Evolutionary conservation across 2,329 filamentous ascomycete species (phyloP).

Genomic region (Xylariaceae sp.): DNA sequence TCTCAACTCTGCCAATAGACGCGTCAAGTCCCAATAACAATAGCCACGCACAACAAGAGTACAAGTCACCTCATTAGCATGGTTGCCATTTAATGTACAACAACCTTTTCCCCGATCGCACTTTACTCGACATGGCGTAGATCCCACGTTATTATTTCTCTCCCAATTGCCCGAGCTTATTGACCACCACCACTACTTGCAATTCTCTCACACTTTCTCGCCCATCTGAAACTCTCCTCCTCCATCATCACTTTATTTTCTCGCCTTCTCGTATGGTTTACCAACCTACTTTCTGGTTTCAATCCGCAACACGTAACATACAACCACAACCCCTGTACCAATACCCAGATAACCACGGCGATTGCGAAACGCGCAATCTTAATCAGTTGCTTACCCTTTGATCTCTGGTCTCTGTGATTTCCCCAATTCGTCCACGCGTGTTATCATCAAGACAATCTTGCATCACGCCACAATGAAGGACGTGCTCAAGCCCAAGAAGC

Average conservation of each 20-base stretch:
- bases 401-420: neutral
- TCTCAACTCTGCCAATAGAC: slow-evolving; percentile 2
- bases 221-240: neutral
- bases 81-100: too few species aligned
- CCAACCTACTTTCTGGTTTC: slow-evolving; percentile 8
- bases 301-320: neutral
- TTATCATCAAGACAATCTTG: too few species aligned
- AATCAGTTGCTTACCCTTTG: neutral
- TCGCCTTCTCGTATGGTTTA: slow-evolving; percentile 22
- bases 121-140: slow-evolving; percentile 9
- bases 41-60: slow-evolving; percentile 5
- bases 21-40: slow-evolving; percentile 10
- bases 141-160: neutral
- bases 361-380: neutral
- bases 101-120: slow-evolving; percentile 7
- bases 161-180: too few species aligned
- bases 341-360: too few species aligned
- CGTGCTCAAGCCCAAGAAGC: too few species aligned
- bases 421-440: too few species aligned
- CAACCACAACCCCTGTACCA: too few species aligned
- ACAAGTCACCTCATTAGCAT: slow-evolving; percentile 3
- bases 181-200: too few species aligned
- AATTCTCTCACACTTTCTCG: too few species aligned
- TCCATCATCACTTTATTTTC: neutral
- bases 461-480: too few species aligned